These are phyloP conservation scores for Pyrenula aspistea DNA, from an alignment of 495 filamentous ascomycete genomes.

Conservation along the genomic window DNA sequence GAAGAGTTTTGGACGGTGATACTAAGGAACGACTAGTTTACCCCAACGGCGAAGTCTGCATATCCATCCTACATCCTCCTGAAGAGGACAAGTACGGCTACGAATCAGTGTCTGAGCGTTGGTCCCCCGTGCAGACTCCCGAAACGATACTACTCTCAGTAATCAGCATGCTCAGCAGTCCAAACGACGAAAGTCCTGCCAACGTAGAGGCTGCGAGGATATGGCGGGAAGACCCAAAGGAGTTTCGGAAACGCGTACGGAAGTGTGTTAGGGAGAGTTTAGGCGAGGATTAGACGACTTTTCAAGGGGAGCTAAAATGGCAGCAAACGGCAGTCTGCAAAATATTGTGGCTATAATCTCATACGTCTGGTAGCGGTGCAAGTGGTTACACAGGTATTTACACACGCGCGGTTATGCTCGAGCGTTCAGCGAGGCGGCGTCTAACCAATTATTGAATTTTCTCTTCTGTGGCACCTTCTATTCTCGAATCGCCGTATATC, in stretches of 20 bases:
- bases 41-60: slow-evolving; percentile 80
- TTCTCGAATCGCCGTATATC: no score
- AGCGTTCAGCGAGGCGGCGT: no score
- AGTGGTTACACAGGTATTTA: no score
- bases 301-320: no score
- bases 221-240: slow-evolving; percentile 73
- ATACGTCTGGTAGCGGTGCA: no score
- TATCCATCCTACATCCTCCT: slow-evolving; percentile 91
- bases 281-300: slow-evolving; percentile 50
- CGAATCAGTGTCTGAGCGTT: slow-evolving; percentile 81
- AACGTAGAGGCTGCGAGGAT: slow-evolving; percentile 86
- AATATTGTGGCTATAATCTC: no score
- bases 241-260: slow-evolving; percentile 66
- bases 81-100: slow-evolving; percentile 96
- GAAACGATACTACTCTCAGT: slow-evolving; percentile 90
- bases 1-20: neutral
- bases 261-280: slow-evolving; percentile 75
- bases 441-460: no score
- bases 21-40: slow-evolving; percentile 44
- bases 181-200: slow-evolving; percentile 91
- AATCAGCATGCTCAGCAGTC: slow-evolving; percentile 83
- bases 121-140: slow-evolving; percentile 94
- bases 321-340: no score
- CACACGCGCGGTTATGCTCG: no score
- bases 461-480: no score